Base-by-base conservation (phyloP, 2,329 filamentous ascomycete species). In the Rhinocladiella similis region DNA sequence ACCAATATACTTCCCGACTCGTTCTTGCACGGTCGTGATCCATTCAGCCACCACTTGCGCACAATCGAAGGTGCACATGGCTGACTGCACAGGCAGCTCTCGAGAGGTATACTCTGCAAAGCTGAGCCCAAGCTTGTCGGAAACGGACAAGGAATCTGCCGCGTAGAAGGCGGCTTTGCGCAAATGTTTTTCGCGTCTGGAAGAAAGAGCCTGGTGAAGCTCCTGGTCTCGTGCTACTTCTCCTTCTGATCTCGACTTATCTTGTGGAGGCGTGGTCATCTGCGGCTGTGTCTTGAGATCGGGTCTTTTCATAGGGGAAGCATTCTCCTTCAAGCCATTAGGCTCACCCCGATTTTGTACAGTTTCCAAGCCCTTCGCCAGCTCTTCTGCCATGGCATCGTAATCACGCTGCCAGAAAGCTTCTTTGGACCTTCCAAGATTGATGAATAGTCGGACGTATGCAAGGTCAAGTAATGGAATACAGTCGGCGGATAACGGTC, bases 131-230 rank as follows among this genome's bases (percentile, higher is more conserved):
- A 94, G 81, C 68, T 89, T 92, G 70, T 95, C 89, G 1, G 91
- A 88, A 84, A 94, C 94, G 25, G 86, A 85, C 7, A 99, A 82
- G 0, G 92, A 96, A 70, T 97, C 91, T 1, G 91, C 91, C 1
- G 94, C 94, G 68, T 96, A 96, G 69, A 91, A 95, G 0, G 93
- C 94, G n/a, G 94, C 94, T 70, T 93, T 95, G 42, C 93, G 87
- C 18, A 97, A 80, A 67, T 96, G 90, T 63, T 87, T 88, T 73
- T 99, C 93, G 2, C 91, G 87, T 56, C 88, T 87, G 0, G 88
- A 86, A 10, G 82, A 84, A 10, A 80, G 74, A 7, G 57, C 57
- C 18, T 58, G 22, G 16, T 46, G 47, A 6, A 38, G 16, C 14
- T 62, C 50, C 13, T 46, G 46, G 27, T 51, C 47, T n/a, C 36